Evolutionary conservation across 371 early-diverging fungal species (phyloP).

Genomic region (Mortierella sp.): DNA sequence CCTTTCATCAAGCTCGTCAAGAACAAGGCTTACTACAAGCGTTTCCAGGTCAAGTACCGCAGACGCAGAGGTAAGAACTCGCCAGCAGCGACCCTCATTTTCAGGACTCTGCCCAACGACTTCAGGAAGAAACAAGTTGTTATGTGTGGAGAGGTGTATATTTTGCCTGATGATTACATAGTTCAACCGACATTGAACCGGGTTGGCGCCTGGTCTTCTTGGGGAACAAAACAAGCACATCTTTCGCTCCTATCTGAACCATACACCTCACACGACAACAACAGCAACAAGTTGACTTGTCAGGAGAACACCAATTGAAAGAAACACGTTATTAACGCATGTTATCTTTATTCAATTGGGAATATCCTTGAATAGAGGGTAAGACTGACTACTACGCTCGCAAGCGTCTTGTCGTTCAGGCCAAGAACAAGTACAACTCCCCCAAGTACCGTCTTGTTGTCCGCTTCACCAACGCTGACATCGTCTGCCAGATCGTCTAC

Average conservation of each 20-base stretch:
- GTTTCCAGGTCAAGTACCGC: slow-evolving; percentile 99
- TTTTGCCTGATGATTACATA: slow-evolving; percentile 5
- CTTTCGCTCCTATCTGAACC: slow-evolving; percentile 60
- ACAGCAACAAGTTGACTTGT: neutral
- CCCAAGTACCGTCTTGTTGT: slow-evolving; percentile 99
- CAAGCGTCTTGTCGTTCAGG: slow-evolving; percentile 98
- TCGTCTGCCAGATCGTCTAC: slow-evolving; percentile 98
- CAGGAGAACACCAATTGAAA: neutral
- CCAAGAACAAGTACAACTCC: slow-evolving; percentile 99
- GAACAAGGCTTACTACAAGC: slow-evolving; percentile 99
- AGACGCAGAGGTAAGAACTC: slow-evolving; percentile 91
- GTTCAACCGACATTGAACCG: slow-evolving; percentile 57
- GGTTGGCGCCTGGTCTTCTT: slow-evolving; percentile 55
- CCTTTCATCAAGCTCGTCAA: slow-evolving; percentile 94
- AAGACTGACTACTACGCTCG: slow-evolving; percentile 99
- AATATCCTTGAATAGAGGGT: slow-evolving; percentile 83
- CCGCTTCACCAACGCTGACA: slow-evolving; percentile 99
- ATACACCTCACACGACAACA: neutral
- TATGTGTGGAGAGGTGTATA: too few relatives aligned
- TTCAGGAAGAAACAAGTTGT: neutral
- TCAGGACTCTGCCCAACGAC: neutral
- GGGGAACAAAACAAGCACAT: slow-evolving; percentile 54
- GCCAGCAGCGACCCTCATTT: neutral
- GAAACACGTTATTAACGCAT: too few relatives aligned
- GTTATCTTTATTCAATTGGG: neutral